Conservation (phyloP, 805 yeast species). For the Suhomyces vadensis region DNA sequence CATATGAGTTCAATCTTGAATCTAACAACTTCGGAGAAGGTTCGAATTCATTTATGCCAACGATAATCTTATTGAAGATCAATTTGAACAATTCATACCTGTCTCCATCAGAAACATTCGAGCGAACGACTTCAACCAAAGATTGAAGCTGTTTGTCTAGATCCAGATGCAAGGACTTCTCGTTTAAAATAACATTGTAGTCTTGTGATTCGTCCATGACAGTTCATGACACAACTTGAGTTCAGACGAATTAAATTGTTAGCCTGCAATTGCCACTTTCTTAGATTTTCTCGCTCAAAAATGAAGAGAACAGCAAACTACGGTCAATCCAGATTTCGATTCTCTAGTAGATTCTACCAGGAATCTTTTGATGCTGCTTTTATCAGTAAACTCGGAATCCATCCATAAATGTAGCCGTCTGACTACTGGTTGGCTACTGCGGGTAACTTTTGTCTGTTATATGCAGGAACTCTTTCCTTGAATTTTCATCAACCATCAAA, state of each 20-base stretch:
- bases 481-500: conserved; percentile 3
- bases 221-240: not conserved
- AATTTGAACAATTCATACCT: conserved; percentile 11
- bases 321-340: too few species aligned
- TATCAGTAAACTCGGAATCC: too few species aligned
- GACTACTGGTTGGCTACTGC: too few species aligned
- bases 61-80: conserved; percentile 15
- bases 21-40: conserved; percentile 55
- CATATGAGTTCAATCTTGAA: conserved; percentile 32
- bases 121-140: not conserved
- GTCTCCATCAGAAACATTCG: conserved; percentile 7
- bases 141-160: conserved; percentile 6
- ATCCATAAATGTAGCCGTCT: too few species aligned
- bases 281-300: too few species aligned
- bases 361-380: too few species aligned
- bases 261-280: too few species aligned
- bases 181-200: conserved; percentile 15
- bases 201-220: conserved; percentile 10
- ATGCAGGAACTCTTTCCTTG: conserved; percentile 1
- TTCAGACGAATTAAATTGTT: too few species aligned
- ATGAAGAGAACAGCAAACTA: too few species aligned
- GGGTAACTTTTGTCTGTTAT: not conserved
- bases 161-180: conserved; percentile 17
- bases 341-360: too few species aligned
- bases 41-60: conserved; percentile 50